These are phyloP conservation scores for Phaeomoniella chlamydospora DNA, from an alignment of 2,329 filamentous ascomycete species.

Conservation along the genomic window DNA sequence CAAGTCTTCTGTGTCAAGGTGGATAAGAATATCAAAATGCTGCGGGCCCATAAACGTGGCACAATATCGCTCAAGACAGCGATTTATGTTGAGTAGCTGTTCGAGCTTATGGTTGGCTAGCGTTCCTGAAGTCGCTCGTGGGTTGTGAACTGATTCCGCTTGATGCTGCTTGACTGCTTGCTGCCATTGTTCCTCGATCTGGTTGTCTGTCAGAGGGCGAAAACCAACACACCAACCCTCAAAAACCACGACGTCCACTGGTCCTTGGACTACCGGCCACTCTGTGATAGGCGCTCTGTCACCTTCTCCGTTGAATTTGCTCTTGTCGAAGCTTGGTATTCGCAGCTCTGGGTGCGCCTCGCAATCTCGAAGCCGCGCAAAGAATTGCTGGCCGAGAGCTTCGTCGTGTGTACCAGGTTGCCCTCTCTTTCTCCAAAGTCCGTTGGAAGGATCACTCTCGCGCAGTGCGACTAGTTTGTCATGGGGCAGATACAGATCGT, in stretches of 20 bases:
- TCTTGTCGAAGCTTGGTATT: constrained; percentile 76
- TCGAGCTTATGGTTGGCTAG: no score
- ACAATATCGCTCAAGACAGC: no score
- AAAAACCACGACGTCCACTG: constrained; percentile 55
- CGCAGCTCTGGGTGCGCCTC: constrained; percentile 35
- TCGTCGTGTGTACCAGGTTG: constrained; percentile 78
- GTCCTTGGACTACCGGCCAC: constrained; percentile 42
- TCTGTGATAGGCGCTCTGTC: constrained; percentile 50
- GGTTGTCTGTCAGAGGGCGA: constrained; percentile 43
- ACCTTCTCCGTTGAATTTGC: constrained; percentile 57
- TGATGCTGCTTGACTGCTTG: no score
- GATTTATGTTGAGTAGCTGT: no score
- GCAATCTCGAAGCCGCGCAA: constrained; percentile 43
- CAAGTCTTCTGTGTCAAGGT: constrained; percentile 57
- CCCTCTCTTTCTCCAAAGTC: constrained; percentile 67
- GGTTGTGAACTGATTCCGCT: no score
- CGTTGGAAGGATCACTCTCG: constrained; percentile 51
- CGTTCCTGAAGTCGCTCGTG: no score
- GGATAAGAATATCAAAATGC: no score
- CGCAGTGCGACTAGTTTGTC: constrained; percentile 52
- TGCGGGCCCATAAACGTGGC: no score
- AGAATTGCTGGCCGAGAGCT: constrained; percentile 45
- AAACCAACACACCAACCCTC: constrained; percentile 92
- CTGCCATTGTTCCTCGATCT: constrained; percentile 38
- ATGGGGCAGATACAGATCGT: constrained; percentile 78